A percentile compares a stretch with the other conserved stretches of the same genome.
phyloP scores from a whole-genome alignment of 164 flowering plant species.

The Vitis labrusca region DNA sequence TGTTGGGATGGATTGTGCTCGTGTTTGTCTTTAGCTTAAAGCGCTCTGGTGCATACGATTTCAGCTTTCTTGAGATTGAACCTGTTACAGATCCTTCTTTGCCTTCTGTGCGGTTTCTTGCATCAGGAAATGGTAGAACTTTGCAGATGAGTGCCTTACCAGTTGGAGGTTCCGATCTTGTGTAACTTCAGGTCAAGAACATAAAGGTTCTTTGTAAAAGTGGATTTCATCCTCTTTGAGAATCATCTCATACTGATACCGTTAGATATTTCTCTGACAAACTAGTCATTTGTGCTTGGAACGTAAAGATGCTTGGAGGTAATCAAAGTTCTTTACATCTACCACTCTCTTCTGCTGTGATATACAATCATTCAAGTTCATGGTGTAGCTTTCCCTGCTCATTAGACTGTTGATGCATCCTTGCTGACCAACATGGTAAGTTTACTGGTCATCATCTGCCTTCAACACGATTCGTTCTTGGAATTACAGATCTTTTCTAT shows the following conservation, averaged over 20 bases:
- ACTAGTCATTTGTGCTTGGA: not conserved
- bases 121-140: constrained; percentile 67
- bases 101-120: constrained; percentile 75
- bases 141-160: constrained; percentile 67
- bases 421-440: not conserved
- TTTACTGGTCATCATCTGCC: not conserved
- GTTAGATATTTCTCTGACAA: not conserved
- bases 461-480: not conserved
- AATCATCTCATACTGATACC: not conserved
- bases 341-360: not conserved
- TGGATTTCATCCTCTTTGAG: not conserved
- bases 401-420: not conserved
- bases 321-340: not conserved
- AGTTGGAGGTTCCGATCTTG: constrained; percentile 61
- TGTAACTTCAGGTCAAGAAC: constrained; percentile 29
- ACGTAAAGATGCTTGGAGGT: not conserved
- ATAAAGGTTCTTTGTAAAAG: not conserved
- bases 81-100: constrained; percentile 75
- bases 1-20: constrained; percentile 87
- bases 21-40: constrained; percentile 78
- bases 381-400: not conserved
- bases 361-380: not conserved
- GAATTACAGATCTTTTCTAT: not conserved
- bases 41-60: constrained; percentile 71
- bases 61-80: constrained; percentile 81